Base-by-base conservation (phyloP, 192 early-diverging fungal genomes). In the Coemansia sp. region DNA sequence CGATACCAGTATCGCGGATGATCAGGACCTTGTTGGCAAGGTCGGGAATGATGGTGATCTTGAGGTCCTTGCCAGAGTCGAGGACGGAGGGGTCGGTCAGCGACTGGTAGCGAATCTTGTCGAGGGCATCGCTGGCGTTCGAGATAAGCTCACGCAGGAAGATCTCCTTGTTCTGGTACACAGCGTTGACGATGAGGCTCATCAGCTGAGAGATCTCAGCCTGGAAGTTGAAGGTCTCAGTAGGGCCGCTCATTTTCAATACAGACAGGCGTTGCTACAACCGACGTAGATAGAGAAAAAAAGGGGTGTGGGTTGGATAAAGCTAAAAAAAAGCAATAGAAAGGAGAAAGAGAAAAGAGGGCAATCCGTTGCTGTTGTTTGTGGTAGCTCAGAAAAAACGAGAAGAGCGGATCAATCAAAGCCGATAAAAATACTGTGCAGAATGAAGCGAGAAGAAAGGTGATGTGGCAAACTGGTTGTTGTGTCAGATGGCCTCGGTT, bases 111-210 rank as follows among this genome's bases (percentile, higher is more conserved):
- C 97, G 91, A 86, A 99, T 92, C 87, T 98, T 98, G 89, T 99
- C 97, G 60, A 94, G 86, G 61, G 95, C 94, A 90, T 96, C 94
- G 60, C 91, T 93, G 51, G 91, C 74, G 87, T 94, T 94, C 69
- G 92, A 94, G 74, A 99, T 94, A 70, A 99, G 76, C 79, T 99
- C 97, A 88, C 97, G 90, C 69, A 99, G 87, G 87, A 98, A 99
- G 68, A 99, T 92, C 78, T 97, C 95, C 88, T 94, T 94, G 89
- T 94, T 94, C 57, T 90, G 91, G 87, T 98, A 98, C 84, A 99
- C 95, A 72, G 97, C 97, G 91, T 99, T 99, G 90, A 99, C 98
- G 89, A 99, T 98, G 77, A 99, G 91, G 73, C 91, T 93, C 97
- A 99, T 99, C 86, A 99, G 85, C 93, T 94, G 93, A 89, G 91